Evolutionary conservation across 202 grass and related monocot genomes (phyloP), one percentile per base, ranked within the genome.

Genomic region (Bolboschoenoplectus hybrid): DNA sequence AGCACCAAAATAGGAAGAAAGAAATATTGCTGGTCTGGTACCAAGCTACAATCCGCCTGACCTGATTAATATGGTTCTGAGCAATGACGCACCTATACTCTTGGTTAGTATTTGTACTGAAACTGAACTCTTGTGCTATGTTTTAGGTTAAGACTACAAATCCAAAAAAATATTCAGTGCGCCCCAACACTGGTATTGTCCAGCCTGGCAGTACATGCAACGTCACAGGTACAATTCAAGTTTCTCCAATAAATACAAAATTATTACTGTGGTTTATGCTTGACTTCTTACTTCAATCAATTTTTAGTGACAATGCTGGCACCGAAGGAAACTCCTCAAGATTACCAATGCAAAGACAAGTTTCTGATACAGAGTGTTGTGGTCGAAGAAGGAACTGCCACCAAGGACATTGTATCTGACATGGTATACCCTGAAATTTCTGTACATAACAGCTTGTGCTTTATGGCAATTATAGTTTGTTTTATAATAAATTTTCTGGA

Each of bases 291-390:
- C 47, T 71, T 36, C 11, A 61, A 60, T 60, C 7, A 80, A 80
- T 60, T 10, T 80, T 9, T 55, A 99, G 97, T 99, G 39, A 88
- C 81, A 41, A 94, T 99, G 97, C 90, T 92, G 79, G 87, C 91
- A 53, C 93, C 90, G 13, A 96, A 88, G 69, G 93, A 91, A 88
- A 93, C 92, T 39, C 97, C 97, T 13, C 78, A 85, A 39, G 97
- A 99, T 85, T 91, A 92, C 75, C 87, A 94, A 6, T 94, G 93
- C 93, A 96, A 91, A 88, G 97, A 99, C 76, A 99, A 92, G 88
- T 99, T 99, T 52, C 88, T 99, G 17, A 62, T 99, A 43, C 97
- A 99, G 52, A 96, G 97, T 83, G 87, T 90, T 16, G 51, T 84
- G 0, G 87, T 86, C 35, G 52, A 85, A 64, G 88, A 86, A 19